These are phyloP conservation scores for Gastrodia elata DNA, from an alignment of 106 monocot species.

Conservation along the genomic window DNA sequence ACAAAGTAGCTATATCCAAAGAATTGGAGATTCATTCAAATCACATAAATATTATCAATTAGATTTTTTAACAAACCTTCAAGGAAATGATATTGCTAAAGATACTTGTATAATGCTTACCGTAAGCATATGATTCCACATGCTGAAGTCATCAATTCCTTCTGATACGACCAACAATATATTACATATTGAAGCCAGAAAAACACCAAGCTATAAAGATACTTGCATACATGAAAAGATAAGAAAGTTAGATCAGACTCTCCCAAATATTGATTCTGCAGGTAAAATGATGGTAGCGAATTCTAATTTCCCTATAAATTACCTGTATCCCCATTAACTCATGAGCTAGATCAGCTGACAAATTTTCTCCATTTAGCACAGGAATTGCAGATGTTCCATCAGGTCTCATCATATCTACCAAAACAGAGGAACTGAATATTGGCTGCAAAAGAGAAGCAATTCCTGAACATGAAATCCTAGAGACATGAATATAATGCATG, in stretches of 20 bases:
- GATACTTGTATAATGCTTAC: slow-evolving; percentile 28
- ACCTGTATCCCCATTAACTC: slow-evolving; percentile 96
- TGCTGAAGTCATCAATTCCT: slow-evolving; percentile 65
- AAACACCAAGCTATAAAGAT: slow-evolving; percentile 72
- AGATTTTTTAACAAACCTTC: not conserved
- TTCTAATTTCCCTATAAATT: slow-evolving; percentile 8
- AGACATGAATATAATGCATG: not conserved
- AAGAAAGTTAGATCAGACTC: slow-evolving; percentile 19
- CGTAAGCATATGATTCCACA: slow-evolving; percentile 86
- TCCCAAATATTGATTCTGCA: not conserved
- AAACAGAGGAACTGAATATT: slow-evolving; percentile 72
- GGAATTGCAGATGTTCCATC: slow-evolving; percentile 85
- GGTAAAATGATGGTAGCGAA: not conserved
- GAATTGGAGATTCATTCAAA: not conserved
- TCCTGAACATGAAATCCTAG: not conserved
- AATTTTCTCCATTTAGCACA: slow-evolving; percentile 58
- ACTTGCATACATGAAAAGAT: slow-evolving; percentile 54
- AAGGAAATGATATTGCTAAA: slow-evolving; percentile 4
- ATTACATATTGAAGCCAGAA: slow-evolving; percentile 87
- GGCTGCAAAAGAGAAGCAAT: slow-evolving; percentile 47
- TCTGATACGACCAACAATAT: slow-evolving; percentile 79
- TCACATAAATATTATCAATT: not conserved
- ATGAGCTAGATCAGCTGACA: slow-evolving; percentile 83
- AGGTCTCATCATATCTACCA: slow-evolving; percentile 87
- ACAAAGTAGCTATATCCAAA: not conserved